Evolutionary conservation across 495 filamentous ascomycete species (phyloP), one percentile per base, ranked within the genome.

Genomic region (Cercophora newfieldiana): DNA sequence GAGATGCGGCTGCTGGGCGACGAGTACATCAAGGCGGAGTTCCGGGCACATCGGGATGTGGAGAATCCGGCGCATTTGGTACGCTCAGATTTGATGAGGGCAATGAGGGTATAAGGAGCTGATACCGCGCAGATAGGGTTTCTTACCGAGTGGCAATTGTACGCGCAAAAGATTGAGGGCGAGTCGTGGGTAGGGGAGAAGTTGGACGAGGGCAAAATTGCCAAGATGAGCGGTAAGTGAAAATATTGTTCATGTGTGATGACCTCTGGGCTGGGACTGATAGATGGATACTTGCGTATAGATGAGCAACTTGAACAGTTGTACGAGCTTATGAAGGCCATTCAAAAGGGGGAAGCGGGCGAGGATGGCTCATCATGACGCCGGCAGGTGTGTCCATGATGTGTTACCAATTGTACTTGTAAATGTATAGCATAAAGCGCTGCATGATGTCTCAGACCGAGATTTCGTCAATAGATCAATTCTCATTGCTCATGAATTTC

Each of bases 21-120:
- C 72, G 84, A 89, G 68, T 99, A 97, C 78, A 81, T 98, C 72
- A 97, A 94, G 80, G 85, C 84, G 44, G 96, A 99, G 80, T 99
- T 97, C 68, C 83, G 93, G 56, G 88, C 88, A 6, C 95, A 98
- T 74, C 79, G 82, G 58, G 83, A 84, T 61, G 85, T 94, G 30
- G 95, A 97, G 63, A 98, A 98, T 71, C 96, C 96, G 0, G 85
- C 91, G 48, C 94, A 97, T 73, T 87, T 99, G 77, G 93, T 97
- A 84, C 16, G 48, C 18, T 53, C 30, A 30, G 5, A 2, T 16
- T 19, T 16, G 26, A 22, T 56, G 24, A 21, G 31, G 37, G 33
- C 18, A 18, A 54, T 25, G 24, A 7, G 21, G 7, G 24, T 8
- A 21, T 12, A 10, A 19, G 28, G 4, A 26, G 30, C 24, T 48